phyloP scores from a whole-genome alignment of 139 green algal genomes.

The Chlorella sorokiniana region DNA sequence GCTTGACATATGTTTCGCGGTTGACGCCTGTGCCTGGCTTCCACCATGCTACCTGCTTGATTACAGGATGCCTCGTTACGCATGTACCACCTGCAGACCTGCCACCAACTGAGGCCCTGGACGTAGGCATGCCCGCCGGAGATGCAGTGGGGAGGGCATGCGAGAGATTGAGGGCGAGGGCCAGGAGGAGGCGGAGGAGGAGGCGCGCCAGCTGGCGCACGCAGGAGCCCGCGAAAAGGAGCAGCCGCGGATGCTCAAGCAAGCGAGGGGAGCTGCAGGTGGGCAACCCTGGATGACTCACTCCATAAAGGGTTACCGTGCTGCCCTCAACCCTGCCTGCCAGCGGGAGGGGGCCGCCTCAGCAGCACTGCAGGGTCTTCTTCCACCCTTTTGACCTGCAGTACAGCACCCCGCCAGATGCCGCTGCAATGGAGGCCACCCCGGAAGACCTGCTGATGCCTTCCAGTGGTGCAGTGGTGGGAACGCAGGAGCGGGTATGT shows the following conservation, averaged over 20 bases:
- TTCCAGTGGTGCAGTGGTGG: neutral
- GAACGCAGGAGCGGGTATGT: neutral
- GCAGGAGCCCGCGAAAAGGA: neutral
- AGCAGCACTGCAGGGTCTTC: too few species aligned
- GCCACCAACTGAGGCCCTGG: neutral
- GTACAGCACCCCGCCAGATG: neutral
- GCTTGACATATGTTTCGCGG: too few species aligned
- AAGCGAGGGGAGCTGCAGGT: neutral
- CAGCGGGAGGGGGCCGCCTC: too few species aligned
- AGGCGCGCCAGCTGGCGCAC: neutral
- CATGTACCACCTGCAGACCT: neutral
- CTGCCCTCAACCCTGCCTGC: too few species aligned
- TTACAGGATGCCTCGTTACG: too few species aligned
- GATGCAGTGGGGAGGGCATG: neutral
- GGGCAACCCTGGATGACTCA: too few species aligned
- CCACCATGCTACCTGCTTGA: too few species aligned
- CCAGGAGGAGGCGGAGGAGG: slow-evolving; percentile 3
- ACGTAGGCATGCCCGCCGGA: neutral
- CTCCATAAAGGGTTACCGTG: too few species aligned
- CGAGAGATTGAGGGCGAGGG: slow-evolving; percentile 1
- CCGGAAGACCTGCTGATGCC: neutral
- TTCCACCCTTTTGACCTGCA: neutral
- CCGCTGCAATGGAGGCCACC: neutral
- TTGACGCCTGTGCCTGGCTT: neutral
- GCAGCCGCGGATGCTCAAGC: neutral